Percentiles rank a stretch among this genome's conserved stretches.
phyloP scores from a whole-genome alignment of 106 monocot genomes.

The Cymbidium sinense region DNA sequence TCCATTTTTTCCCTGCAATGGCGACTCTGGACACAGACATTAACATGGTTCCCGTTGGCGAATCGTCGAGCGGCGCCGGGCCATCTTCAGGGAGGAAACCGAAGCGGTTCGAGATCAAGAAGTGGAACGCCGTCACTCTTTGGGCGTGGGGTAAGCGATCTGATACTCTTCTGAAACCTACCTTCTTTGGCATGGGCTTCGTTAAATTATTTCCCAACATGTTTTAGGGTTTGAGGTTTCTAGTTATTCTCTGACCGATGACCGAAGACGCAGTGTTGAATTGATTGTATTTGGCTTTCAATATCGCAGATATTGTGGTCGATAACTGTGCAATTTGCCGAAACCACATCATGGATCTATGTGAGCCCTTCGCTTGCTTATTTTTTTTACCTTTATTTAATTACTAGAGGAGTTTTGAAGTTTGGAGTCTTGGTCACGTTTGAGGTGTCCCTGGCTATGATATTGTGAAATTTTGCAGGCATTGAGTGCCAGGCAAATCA shows the following conservation, averaged over 20 bases:
- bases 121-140: slow-evolving; percentile 62
- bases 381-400: neutral
- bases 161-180: neutral
- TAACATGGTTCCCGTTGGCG: slow-evolving; percentile 41
- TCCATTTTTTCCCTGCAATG: no score
- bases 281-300: neutral
- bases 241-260: neutral
- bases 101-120: slow-evolving; percentile 70
- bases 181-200: neutral
- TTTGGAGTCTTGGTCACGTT: neutral
- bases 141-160: slow-evolving; percentile 54
- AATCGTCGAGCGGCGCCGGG: slow-evolving; percentile 31
- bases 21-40: slow-evolving; percentile 36
- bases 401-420: neutral
- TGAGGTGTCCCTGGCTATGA: neutral
- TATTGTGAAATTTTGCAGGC: slow-evolving; percentile 25
- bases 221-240: slow-evolving; percentile 2
- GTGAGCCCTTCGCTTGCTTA: slow-evolving; percentile 19
- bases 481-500: slow-evolving; percentile 79
- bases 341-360: slow-evolving; percentile 69
- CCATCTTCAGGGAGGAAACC: slow-evolving; percentile 34
- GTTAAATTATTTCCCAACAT: neutral
- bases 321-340: slow-evolving; percentile 64
- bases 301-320: slow-evolving; percentile 49
- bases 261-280: neutral